Conservation (phyloP, 2,329 filamentous ascomycete genomes). For the Aspergillus alliaceus region DNA sequence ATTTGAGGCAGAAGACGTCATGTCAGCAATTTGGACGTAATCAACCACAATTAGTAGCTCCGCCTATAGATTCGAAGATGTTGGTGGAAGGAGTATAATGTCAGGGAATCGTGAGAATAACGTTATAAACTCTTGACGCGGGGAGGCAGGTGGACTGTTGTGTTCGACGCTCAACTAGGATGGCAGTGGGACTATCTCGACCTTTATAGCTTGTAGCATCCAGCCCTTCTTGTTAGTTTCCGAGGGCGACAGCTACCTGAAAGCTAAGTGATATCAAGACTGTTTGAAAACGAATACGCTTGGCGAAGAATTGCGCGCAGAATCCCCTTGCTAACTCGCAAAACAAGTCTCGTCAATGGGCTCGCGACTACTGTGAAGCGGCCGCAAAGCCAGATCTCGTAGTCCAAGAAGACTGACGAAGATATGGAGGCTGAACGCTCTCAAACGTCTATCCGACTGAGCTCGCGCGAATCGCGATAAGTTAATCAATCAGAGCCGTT, state of each 20-base stretch:
- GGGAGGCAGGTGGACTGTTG: not conserved
- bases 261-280: not conserved
- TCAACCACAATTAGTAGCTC: not conserved
- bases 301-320: not conserved
- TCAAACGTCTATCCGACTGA: conserved; percentile 9
- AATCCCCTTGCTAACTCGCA: not conserved
- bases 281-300: not conserved
- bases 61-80: not conserved
- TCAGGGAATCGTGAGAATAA: not conserved
- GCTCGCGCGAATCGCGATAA: conserved; percentile 17
- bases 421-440: conserved; percentile 9
- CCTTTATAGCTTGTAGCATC: too few species aligned
- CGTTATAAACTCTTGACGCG: not conserved
- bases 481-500: conserved; percentile 25
- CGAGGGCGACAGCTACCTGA: not conserved
- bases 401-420: not conserved
- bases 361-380: conserved; percentile 2
- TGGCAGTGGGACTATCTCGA: not conserved
- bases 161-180: not conserved
- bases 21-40: conserved; percentile 8
- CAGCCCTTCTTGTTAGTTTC: not conserved
- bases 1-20: conserved; percentile 30
- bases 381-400: not conserved
- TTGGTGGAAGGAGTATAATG: not conserved
- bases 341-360: not conserved